A percentile compares a stretch with the other conserved stretches of the same genome.
Conservation (phyloP, 768 basidiomycete species). For the Suillus decipiens region DNA sequence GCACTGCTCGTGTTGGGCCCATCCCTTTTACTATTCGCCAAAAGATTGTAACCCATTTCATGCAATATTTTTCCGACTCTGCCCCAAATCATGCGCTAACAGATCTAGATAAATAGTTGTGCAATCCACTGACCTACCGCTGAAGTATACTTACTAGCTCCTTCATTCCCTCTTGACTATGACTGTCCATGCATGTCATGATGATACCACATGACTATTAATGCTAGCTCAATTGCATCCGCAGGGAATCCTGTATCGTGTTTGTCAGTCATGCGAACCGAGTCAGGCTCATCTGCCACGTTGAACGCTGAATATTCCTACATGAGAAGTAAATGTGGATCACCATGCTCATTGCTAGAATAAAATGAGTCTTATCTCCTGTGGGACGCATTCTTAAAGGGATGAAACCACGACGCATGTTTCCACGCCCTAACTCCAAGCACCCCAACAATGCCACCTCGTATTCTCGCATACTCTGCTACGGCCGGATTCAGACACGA, state of each 20-base stretch:
- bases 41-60: background rate
- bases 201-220: background rate
- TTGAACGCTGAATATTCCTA: background rate
- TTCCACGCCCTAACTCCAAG: background rate
- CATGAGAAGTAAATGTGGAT: background rate
- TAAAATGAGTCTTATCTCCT: background rate
- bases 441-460: slow-evolving; percentile 26
- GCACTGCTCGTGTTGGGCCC: background rate
- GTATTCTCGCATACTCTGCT: slow-evolving; percentile 61
- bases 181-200: background rate
- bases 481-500: slow-evolving; percentile 70
- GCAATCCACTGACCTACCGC: background rate
- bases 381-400: background rate
- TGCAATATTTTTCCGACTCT: background rate
- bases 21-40: background rate
- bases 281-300: background rate
- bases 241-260: background rate
- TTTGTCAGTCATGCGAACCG: background rate
- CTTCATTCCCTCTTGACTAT: background rate
- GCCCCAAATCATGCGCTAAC: background rate
- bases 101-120: background rate
- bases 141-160: background rate
- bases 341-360: background rate
- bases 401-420: background rate
- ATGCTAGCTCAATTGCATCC: background rate